phyloP scores from a whole-genome alignment of 2,329 filamentous ascomycete genomes.

The Trichoderma sp. region DNA sequence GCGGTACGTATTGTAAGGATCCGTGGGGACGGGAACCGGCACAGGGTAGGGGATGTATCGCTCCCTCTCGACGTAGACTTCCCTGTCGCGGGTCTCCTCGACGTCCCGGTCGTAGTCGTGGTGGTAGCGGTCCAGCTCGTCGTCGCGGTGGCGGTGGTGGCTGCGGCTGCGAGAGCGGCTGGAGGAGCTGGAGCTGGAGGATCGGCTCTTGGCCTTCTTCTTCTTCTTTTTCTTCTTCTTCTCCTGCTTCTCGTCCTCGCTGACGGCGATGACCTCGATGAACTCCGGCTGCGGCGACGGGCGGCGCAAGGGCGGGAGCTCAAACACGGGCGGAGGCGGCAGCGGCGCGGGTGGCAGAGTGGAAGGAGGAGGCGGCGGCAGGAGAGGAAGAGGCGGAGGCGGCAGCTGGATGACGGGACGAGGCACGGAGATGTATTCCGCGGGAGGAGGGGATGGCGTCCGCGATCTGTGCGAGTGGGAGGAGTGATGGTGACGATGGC shows the following conservation, averaged over 20 bases:
- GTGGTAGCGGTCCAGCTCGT: slow-evolving; percentile 6
- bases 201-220: slow-evolving; percentile 34
- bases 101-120: slow-evolving; percentile 13
- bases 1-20: slow-evolving; percentile 53
- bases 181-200: slow-evolving; percentile 6
- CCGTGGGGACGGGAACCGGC: slow-evolving; percentile 48
- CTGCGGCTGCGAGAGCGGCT: slow-evolving; percentile 38
- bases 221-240: slow-evolving; percentile 24
- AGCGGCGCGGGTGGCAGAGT: slow-evolving; percentile 31
- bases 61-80: slow-evolving; percentile 59
- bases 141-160: slow-evolving; percentile 16
- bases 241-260: slow-evolving; percentile 34
- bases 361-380: slow-evolving; percentile 33
- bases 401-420: slow-evolving; percentile 32
- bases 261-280: slow-evolving; percentile 47
- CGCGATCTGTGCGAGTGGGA: slow-evolving; percentile 34
- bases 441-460: slow-evolving; percentile 40
- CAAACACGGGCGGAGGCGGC: slow-evolving; percentile 28
- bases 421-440: slow-evolving; percentile 30
- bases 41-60: slow-evolving; percentile 49
- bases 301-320: slow-evolving; percentile 32
- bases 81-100: slow-evolving; percentile 38
- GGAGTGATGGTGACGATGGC: slow-evolving; percentile 43
- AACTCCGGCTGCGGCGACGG: slow-evolving; percentile 37
- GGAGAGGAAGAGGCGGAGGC: slow-evolving; percentile 27